Conservation (phyloP, 1,284 basidiomycete genomes). For the Mycena sp. region DNA sequence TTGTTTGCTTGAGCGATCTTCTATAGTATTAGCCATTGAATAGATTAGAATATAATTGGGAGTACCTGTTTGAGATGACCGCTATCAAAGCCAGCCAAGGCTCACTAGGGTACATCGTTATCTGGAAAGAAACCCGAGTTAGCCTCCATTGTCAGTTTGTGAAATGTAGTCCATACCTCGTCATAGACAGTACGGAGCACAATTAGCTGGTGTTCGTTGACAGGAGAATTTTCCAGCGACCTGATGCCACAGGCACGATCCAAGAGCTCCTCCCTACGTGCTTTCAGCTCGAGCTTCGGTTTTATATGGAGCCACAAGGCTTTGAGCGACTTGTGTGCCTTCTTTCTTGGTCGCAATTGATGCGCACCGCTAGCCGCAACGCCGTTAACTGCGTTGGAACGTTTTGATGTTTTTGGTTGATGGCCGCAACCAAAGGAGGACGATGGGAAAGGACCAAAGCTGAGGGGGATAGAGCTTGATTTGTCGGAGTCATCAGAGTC, state of each 20-base stretch:
- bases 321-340: conserved; percentile 35
- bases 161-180: conserved; percentile 37
- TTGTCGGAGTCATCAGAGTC: conserved; percentile 25
- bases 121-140: conserved; percentile 35
- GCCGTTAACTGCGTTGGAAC: background rate
- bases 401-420: background rate
- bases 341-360: conserved; percentile 33
- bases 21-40: background rate
- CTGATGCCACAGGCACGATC: conserved; percentile 54
- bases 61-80: conserved; percentile 58
- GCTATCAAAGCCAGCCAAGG: conserved; percentile 62
- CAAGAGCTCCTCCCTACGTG: conserved; percentile 48
- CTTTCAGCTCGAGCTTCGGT: conserved; percentile 42
- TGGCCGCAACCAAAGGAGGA: conserved; percentile 2
- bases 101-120: conserved; percentile 66
- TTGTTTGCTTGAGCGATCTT: conserved; percentile 64
- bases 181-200: conserved; percentile 67
- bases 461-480: no score
- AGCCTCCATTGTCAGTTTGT: background rate
- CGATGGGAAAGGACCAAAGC: conserved; percentile 18
- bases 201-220: conserved; percentile 59
- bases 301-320: conserved; percentile 34
- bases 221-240: conserved; percentile 65
- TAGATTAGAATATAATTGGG: conserved; percentile 18
- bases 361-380: background rate